Evolutionary conservation across 2,329 filamentous ascomycete species (phyloP).

Genomic region (Cercospora nicotianae): DNA sequence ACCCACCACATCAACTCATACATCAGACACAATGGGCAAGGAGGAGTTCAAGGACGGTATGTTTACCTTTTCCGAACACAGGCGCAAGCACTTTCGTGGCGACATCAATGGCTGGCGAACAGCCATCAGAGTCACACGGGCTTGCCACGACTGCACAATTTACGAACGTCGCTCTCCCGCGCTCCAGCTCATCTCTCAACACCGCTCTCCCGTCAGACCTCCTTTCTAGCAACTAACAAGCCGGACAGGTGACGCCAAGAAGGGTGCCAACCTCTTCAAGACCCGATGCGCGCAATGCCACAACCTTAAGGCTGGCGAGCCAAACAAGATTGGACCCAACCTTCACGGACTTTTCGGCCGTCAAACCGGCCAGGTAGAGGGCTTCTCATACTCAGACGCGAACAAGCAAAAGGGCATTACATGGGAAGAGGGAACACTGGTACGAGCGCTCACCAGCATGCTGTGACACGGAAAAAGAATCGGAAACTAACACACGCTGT

Average conservation of each 20-base stretch:
- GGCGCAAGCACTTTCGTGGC: not conserved
- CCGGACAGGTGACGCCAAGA: conserved; percentile 77
- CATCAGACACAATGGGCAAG: conserved; percentile 41
- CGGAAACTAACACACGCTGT: conserved; percentile 18
- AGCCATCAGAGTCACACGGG: not conserved
- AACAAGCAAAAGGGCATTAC: conserved; percentile 95
- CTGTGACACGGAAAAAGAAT: not conserved
- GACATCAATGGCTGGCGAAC: not conserved
- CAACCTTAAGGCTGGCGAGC: conserved; percentile 83
- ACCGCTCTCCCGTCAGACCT: not conserved
- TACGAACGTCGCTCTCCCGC: not conserved
- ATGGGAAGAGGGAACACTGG: conserved; percentile 84
- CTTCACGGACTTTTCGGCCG: conserved; percentile 97
- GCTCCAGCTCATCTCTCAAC: not conserved
- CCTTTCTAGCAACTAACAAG: conserved; percentile 9
- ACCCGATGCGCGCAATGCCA: conserved; percentile 98
- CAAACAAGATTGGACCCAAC: conserved; percentile 97
- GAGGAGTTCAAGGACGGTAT: conserved; percentile 41
- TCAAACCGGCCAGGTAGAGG: conserved; percentile 85
- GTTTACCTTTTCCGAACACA: conserved; percentile 21
- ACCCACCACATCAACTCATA: not conserved
- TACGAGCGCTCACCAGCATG: conserved; percentile 44
- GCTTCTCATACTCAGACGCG: conserved; percentile 97
- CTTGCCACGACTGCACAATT: not conserved
- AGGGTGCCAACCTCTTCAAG: conserved; percentile 99